These are phyloP conservation scores for Inga oerstediana DNA, from an alignment of 306 rosid genomes.

Conservation along the genomic window DNA sequence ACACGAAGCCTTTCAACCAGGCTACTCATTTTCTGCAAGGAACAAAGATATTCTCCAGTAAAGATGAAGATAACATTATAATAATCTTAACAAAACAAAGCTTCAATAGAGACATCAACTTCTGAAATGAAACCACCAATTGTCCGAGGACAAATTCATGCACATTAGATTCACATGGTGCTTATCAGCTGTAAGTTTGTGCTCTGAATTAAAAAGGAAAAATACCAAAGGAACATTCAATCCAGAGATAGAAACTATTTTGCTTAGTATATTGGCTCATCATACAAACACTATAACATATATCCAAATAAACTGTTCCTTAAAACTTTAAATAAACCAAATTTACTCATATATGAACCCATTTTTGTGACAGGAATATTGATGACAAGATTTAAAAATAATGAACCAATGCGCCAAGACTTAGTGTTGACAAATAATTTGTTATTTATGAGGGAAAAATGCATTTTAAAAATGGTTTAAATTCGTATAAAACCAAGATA, in stretches of 20 bases:
- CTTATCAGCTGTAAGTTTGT: background rate
- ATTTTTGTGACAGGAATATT: no score
- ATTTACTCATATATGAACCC: no score
- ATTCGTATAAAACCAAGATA: no score
- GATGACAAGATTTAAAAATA: no score
- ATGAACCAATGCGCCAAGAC: no score
- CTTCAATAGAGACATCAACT: conserved; percentile 9
- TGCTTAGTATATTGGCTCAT: background rate
- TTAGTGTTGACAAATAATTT: no score
- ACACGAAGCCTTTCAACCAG: conserved; percentile 98
- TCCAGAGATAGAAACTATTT: background rate
- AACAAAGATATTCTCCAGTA: conserved; percentile 17
- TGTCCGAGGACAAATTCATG: conserved; percentile 3
- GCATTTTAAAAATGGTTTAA: no score
- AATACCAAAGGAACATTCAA: background rate
- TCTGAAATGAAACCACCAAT: conserved; percentile 16
- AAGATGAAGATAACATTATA: background rate
- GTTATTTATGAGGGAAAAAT: no score
- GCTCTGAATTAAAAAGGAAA: background rate
- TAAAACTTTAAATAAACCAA: no score
- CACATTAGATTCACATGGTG: conserved; percentile 20
- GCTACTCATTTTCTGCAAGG: conserved; percentile 83
- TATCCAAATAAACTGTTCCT: no score
- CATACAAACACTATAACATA: background rate
- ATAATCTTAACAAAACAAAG: conserved; percentile 17